Evolutionary conservation across 179 eudicot species (phyloP), one percentile per base, ranked within the genome.

Genomic region (Monotropa hypopitys): DNA sequence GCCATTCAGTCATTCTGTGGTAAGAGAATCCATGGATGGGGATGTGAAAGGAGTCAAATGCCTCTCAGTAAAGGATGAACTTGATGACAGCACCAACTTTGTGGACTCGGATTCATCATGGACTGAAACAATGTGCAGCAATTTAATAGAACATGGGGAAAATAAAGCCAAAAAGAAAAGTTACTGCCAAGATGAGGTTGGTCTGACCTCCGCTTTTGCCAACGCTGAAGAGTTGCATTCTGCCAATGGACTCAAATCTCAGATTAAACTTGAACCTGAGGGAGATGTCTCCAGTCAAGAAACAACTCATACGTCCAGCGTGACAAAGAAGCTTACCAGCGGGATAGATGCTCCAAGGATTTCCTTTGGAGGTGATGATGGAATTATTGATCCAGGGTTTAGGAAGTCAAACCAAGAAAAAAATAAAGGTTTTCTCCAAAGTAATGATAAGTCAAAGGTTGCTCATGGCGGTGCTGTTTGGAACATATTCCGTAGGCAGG

Each of bases 401-500:
- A 46, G 38, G 6, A 45, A 46, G 54, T 47, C 35, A 15, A 47
- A 70, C 56, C 56, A 20, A 45, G 54, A 46, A 23, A 13, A 28
- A 15, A 45, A 11, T 70, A 28, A 26, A 1, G 38, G 53, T 12
- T n/a, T 3, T 9, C 30, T 68, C 50, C 70, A 47, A 75, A 65
- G 62, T 18, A 68, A 68, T 21, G 72, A 68, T 3, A 42, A 40
- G 72, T 40, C 80, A 46, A 77, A 75, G 43, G 66, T 53, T 78
- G 68, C 30, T 23, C 70, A 74, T 61, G 95, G 97, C 59, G 96
- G 88, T 80, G 97, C 99, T 66, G 77, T 95, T 1, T 95, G 97
- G 99, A 95, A 95, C 84, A 93, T 95, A 38, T 95, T 95, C 28
- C 90, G 99, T 51, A 81, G 97, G 76, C 87, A 95, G 81, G 99